Conservation (phyloP, 2,329 filamentous ascomycete genomes). For the Cladophialophora carrionii region DNA sequence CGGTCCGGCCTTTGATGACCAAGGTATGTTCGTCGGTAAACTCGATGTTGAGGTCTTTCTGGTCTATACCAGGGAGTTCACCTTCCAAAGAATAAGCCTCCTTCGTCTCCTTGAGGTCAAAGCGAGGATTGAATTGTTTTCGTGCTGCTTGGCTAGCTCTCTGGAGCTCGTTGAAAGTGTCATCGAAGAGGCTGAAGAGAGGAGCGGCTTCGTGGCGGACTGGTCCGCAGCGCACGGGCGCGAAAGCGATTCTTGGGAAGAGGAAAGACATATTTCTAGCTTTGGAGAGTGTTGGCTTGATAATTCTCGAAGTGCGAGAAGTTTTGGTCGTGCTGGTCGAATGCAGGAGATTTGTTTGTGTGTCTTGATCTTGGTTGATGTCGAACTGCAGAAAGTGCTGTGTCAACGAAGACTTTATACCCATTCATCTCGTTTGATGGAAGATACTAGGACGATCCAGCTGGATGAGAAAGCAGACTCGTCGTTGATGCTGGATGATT, state of each 20-base stretch:
- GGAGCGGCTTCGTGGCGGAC: slow-evolving; percentile 47
- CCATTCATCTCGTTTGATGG: slow-evolving; percentile 26
- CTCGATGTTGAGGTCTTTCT: slow-evolving; percentile 53
- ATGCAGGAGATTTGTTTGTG: slow-evolving; percentile 36
- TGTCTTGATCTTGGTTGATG: slow-evolving; percentile 30
- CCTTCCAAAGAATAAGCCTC: slow-evolving; percentile 53
- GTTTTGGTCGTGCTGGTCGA: slow-evolving; percentile 32
- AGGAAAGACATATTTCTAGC: slow-evolving; percentile 46
- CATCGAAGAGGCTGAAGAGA: slow-evolving; percentile 54
- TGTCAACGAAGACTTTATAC: slow-evolving; percentile 33
- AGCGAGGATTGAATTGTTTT: slow-evolving; percentile 49
- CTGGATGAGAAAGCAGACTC: slow-evolving; percentile 32
- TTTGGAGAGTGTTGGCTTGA: slow-evolving; percentile 27
- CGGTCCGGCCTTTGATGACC: slow-evolving; percentile 50
- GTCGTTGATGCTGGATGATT: slow-evolving; percentile 32
- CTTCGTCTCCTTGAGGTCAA: slow-evolving; percentile 53
- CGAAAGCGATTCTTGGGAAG: slow-evolving; percentile 43
- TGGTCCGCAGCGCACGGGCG: slow-evolving; percentile 35
- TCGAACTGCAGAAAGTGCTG: slow-evolving; percentile 27
- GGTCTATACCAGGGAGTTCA: slow-evolving; percentile 53
- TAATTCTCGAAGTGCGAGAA: slow-evolving; percentile 30
- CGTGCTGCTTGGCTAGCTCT: slow-evolving; percentile 32
- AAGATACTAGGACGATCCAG: slow-evolving; percentile 28
- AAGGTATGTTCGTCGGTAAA: slow-evolving; percentile 54
- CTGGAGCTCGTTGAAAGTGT: slow-evolving; percentile 40